Percentiles rank a stretch among this genome's conserved stretches.
Conservation (phyloP, 2,329 filamentous ascomycete genomes). For the Aspergillus sp. region DNA sequence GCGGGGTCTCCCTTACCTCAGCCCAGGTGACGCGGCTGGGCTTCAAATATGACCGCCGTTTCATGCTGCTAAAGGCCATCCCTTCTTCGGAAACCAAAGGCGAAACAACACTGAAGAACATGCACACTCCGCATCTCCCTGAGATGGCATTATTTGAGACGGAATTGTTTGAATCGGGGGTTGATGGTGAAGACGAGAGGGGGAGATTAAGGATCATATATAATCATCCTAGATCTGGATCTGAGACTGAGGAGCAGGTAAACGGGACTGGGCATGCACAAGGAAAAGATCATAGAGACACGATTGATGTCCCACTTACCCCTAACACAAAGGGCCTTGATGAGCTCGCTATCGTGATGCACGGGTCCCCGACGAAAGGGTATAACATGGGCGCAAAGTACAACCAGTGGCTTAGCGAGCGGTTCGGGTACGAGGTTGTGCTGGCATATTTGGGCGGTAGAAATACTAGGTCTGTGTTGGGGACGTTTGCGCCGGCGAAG, state of each 20-base stretch:
- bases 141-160: constrained; percentile 66
- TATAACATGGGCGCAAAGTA: constrained; percentile 64
- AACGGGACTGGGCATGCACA: constrained; percentile 13
- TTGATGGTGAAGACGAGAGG: neutral
- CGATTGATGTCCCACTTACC: constrained; percentile 57
- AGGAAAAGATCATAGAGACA: constrained; percentile 6
- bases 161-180: constrained; percentile 41
- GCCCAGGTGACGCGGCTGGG: constrained; percentile 62
- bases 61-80: constrained; percentile 64
- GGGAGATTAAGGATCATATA: neutral
- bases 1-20: constrained; percentile 56
- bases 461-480: constrained; percentile 61
- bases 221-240: constrained; percentile 14
- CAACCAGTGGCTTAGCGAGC: constrained; percentile 66
- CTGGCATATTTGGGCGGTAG: constrained; percentile 64
- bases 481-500: constrained; percentile 54
- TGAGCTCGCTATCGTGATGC: constrained; percentile 56
- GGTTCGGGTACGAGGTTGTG: constrained; percentile 62
- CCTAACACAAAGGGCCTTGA: constrained; percentile 52
- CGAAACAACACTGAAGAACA: constrained; percentile 46
- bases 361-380: constrained; percentile 57
- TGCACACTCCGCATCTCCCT: constrained; percentile 60
- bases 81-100: constrained; percentile 18
- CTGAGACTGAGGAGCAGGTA: constrained; percentile 25
- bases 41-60: constrained; percentile 65